Conservation (phyloP, 352 stramenopile genomes). For the Pythium rishiriense region DNA sequence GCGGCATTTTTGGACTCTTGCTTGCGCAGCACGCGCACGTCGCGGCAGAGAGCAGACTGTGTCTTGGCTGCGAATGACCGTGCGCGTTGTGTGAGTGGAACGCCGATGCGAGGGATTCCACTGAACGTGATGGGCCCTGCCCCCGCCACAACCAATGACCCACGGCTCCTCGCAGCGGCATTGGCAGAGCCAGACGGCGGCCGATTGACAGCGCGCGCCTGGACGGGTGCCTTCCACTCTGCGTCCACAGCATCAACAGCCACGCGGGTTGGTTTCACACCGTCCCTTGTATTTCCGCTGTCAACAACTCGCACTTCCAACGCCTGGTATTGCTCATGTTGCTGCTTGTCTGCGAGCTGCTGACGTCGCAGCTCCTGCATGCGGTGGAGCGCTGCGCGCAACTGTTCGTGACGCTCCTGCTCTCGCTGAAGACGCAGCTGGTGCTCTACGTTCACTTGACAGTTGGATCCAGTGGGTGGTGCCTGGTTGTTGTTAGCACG, state of each 20-base stretch:
- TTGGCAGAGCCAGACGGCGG: constrained; percentile 9
- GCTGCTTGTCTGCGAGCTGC: constrained; percentile 7
- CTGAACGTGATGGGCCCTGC: constrained; percentile 21
- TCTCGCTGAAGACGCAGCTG: constrained; percentile 30
- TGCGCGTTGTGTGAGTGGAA: constrained; percentile 44
- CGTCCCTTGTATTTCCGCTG: not conserved
- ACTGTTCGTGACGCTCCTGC: constrained; percentile 41
- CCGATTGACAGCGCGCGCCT: not conserved
- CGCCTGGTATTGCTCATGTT: not conserved
- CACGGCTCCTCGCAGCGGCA: not conserved
- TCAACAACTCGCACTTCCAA: not conserved
- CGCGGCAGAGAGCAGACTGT: constrained; percentile 39
- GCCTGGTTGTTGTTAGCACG: not conserved
- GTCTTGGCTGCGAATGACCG: constrained; percentile 42
- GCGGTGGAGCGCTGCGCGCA: constrained; percentile 40
- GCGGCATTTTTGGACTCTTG: constrained; percentile 48
- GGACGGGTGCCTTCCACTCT: constrained; percentile 49
- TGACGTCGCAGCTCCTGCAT: constrained; percentile 43
- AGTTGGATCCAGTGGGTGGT: not conserved
- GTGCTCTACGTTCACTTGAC: constrained; percentile 20
- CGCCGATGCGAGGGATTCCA: constrained; percentile 44
- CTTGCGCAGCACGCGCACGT: constrained; percentile 48
- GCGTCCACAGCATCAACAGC: not conserved
- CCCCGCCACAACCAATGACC: not conserved
- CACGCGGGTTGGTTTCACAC: not conserved